A percentile compares a stretch with the other conserved stretches of the same genome.
Conservation (phyloP, 1,284 basidiomycete genomes). For the Fistulina hepatica region DNA sequence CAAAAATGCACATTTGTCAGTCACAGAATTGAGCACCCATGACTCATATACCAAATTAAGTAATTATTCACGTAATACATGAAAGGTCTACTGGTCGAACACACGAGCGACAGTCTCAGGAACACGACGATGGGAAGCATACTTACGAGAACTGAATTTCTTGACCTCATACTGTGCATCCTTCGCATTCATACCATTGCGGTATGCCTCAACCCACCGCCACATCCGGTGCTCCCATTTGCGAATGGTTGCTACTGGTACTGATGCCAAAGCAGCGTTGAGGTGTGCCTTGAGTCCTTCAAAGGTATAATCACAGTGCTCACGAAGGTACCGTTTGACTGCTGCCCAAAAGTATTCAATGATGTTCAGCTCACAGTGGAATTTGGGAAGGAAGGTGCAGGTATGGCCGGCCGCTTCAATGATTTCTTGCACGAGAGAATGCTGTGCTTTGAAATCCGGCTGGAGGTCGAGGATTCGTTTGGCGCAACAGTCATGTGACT, state of each 20-base stretch:
- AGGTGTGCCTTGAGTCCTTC: conserved; percentile 16
- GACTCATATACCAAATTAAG: too few species aligned
- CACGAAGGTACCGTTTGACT: conserved; percentile 20
- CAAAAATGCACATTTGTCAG: too few species aligned
- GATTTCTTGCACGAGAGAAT: conserved; percentile 18
- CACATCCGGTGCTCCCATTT: conserved; percentile 19
- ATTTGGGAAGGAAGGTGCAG: conserved; percentile 19
- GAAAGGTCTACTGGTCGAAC: conserved; percentile 9
- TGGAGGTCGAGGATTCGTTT: conserved; percentile 14
- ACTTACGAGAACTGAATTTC: conserved; percentile 16
- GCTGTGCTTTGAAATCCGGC: conserved; percentile 17
- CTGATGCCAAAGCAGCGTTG: conserved; percentile 14
- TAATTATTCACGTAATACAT: too few species aligned
- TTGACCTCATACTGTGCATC: conserved; percentile 18
- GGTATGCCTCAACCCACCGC: conserved; percentile 20
- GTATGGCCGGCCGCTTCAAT: conserved; percentile 18
- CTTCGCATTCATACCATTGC: conserved; percentile 14
- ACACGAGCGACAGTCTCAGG: conserved; percentile 13
- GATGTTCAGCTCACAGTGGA: conserved; percentile 19
- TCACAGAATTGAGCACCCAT: too few species aligned
- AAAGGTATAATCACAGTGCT: conserved; percentile 20
- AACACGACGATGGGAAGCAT: conserved; percentile 18
- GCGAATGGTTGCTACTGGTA: conserved; percentile 17
- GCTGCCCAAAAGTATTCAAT: conserved; percentile 27
- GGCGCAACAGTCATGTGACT: conserved; percentile 14